Base-by-base conservation (phyloP, 164 flowering plant species). In the Sedum album region DNA sequence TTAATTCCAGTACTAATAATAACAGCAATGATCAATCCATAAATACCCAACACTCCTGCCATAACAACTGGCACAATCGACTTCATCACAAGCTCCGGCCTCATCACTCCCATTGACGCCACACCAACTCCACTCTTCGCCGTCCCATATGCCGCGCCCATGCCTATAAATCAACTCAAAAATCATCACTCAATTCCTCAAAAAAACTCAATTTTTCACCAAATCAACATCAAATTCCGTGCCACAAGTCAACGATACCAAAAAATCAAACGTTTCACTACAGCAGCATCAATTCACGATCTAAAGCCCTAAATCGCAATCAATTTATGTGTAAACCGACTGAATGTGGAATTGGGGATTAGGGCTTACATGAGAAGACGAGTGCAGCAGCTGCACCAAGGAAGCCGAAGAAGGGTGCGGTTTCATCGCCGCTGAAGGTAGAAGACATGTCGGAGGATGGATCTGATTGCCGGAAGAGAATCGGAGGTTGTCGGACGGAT, bases 61-160 rank as follows among this genome's bases (percentile, higher is more conserved):
- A 53, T 53, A 53, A 53, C 60, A 53, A 53, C 60, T 13, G 60
- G 60, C 60, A 53, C 60, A 53, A 53, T 53, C 13, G 60, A 53
- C 28, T 53, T 53, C 60, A 53, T 53, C 28, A 53, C 60, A 23
- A 53, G 60, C 60, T 53, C 60, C 10, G 60, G 60, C 60, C 60
- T 53, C 60, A 53, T 53, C 60, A 53, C 60, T 53, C 60, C 60
- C 60, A 53, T 53, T 21, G 60, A 53, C 60, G 60, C 60, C 28
- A 53, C 60, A 21, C 60, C 60, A 53, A 53, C 60, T 23, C 60
- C 60, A 23, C 60, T 53, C 60, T 53, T 53, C 11, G 60, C 60
- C 26, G 60, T 53, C 28, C 60, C 60, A 23, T 53, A 53, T 28
- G 28, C 28, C 9, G 57, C 57, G 5, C 57, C 57, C 57, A 51